Evolutionary conservation across 805 yeast genomes (phyloP).

Genomic region (Ogataea siamensis): DNA sequence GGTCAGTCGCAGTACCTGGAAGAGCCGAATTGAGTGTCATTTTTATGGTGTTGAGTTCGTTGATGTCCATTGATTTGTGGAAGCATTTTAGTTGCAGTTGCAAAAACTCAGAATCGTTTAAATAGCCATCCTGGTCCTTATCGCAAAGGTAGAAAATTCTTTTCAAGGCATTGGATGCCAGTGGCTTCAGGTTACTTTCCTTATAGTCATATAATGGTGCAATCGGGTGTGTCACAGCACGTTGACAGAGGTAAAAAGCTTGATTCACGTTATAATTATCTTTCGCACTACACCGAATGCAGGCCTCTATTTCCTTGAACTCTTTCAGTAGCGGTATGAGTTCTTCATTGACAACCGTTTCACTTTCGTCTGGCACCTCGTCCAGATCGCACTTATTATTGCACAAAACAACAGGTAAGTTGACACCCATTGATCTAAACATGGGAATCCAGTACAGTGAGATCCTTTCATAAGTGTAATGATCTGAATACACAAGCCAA

Average conservation of each 20-base stretch:
- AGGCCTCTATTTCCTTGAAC: constrained; percentile 91
- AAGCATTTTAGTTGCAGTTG: constrained; percentile 76
- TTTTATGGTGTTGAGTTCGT: constrained; percentile 47
- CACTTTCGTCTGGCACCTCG: constrained; percentile 40
- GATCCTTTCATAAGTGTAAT: constrained; percentile 89
- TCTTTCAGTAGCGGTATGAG: constrained; percentile 83
- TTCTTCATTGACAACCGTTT: constrained; percentile 63
- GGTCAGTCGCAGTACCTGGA: constrained; percentile 32
- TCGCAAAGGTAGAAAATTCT: constrained; percentile 85
- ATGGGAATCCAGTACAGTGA: constrained; percentile 93
- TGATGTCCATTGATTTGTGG: constrained; percentile 46
- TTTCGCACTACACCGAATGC: constrained; percentile 85
- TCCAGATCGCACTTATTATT: constrained; percentile 54
- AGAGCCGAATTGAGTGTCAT: constrained; percentile 30
- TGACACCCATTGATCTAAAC: constrained; percentile 90
- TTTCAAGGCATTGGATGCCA: constrained; percentile 70
- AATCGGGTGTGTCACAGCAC: constrained; percentile 90
- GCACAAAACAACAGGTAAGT: constrained; percentile 87
- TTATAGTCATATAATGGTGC: constrained; percentile 93
- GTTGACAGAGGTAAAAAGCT: constrained; percentile 87
- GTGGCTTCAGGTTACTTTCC: constrained; percentile 75
- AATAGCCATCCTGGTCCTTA: constrained; percentile 82
- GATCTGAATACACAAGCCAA: constrained; percentile 92
- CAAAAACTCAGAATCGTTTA: constrained; percentile 69
- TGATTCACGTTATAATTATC: constrained; percentile 83